Evolutionary conservation across 2,329 filamentous ascomycete genomes (phyloP), one percentile per base, ranked within the genome.

Genomic region (Aspergillus fijiensis): DNA sequence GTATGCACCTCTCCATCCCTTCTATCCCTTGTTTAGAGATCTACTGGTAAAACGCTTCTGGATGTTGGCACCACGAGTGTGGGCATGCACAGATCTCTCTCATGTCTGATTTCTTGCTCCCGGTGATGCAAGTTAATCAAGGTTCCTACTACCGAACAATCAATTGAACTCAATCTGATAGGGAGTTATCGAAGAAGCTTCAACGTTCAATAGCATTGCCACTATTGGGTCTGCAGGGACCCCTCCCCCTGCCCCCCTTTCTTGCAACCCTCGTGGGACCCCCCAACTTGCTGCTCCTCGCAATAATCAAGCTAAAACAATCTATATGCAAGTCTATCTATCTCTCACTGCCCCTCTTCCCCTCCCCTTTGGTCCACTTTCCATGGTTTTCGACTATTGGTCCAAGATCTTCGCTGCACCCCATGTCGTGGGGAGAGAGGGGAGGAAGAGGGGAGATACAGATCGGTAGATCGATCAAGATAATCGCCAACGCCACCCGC

Each of bases 241-340:
- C 33, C 5, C 33, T 35, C 14, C 33, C 33, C 33, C 33, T 16
- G 11, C 33, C 33, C 33, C 14, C 14, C 33, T 35, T 35, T 35
- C 33, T 35, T 35, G 5, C 33, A 12, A 35, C 14, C 33, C 33
- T 35, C 33, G 33, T 35, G 33, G 33, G 33, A 12, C 33, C 33
- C 12, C 33, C 33, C 12, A 19, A 48, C 52, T 29, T 29, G 39
- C 39, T 48, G 19, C 45, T 55, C 42, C 31, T 47, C 25, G 52
- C 45, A 25, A 48, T 33, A 31, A 55, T 29, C 29, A 47, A 39
- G 52, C 39, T 27, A 19, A 39, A 33, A 55, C 31, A 55, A 48
- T 55, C 35, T 27, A 55, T 45, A 33, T 55, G 52, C 52, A 55
- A 55, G 52, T 55, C 35, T 31, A 55, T 55, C 52, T 55, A 45